A percentile compares a stretch with the other conserved stretches of the same genome.
Evolutionary conservation across 352 stramenopile genomes (phyloP).

Genomic region (Phytophthora sp.): DNA sequence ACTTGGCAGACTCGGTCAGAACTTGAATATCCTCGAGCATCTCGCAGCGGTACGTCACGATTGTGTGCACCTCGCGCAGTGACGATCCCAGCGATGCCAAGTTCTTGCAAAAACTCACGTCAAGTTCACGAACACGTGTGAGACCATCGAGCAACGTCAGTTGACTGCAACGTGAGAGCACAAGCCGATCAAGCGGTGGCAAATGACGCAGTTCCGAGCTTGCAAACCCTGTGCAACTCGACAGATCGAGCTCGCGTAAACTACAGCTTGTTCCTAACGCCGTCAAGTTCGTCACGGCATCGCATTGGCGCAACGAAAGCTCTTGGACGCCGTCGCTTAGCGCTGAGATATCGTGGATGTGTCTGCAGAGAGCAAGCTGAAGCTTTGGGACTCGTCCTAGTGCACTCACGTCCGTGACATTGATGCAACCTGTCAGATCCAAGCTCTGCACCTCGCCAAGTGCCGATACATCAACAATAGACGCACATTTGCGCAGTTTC

Average conservation of each 20-base stretch:
- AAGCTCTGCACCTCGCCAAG: constrained; percentile 54
- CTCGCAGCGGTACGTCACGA: constrained; percentile 66
- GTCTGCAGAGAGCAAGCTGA: constrained; percentile 59
- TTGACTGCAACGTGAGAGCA: constrained; percentile 60
- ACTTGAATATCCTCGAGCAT: constrained; percentile 51
- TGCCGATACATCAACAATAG: constrained; percentile 46
- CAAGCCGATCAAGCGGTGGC: constrained; percentile 46
- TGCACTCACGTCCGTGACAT: constrained; percentile 53
- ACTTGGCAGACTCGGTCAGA: constrained; percentile 22
- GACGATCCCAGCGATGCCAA: constrained; percentile 40
- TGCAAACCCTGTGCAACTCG: constrained; percentile 52
- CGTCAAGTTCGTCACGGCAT: constrained; percentile 51
- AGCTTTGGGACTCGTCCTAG: constrained; percentile 56
- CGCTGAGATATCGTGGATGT: constrained; percentile 58
- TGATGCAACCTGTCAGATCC: constrained; percentile 64
- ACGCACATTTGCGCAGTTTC: constrained; percentile 55
- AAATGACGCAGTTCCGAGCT: constrained; percentile 47
- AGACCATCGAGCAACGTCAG: constrained; percentile 54
- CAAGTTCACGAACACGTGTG: constrained; percentile 48
- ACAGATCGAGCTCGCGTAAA: constrained; percentile 64
- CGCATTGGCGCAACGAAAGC: constrained; percentile 63
- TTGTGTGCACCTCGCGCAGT: constrained; percentile 37
- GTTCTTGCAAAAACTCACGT: constrained; percentile 77
- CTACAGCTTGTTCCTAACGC: constrained; percentile 33
- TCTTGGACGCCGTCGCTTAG: constrained; percentile 40